phyloP scores from a whole-genome alignment of 768 basidiomycete species.

The Gymnopilus junonius region DNA sequence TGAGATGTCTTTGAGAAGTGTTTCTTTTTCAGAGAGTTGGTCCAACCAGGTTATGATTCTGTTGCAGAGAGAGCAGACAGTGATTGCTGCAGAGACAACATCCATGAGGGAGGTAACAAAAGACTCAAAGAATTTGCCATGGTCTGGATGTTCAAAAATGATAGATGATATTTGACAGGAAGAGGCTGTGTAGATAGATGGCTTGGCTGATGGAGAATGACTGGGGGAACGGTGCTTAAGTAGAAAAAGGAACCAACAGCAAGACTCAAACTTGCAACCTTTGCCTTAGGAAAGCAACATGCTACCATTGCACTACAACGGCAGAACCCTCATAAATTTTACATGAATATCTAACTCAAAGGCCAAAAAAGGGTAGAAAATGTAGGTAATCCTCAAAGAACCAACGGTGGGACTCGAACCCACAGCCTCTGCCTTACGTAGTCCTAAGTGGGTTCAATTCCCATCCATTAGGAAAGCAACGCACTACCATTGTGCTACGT shows the following conservation, averaged over 20 bases:
- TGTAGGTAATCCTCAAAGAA: no score
- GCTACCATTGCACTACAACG: constrained; percentile 33
- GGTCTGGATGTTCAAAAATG: no score
- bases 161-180: not conserved
- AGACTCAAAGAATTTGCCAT: no score
- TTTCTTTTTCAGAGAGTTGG: constrained; percentile 16
- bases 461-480: constrained; percentile 27
- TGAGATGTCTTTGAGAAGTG: constrained; percentile 19
- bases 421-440: constrained; percentile 28
- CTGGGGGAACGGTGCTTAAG: no score
- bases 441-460: no score
- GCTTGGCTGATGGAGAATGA: no score
- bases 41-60: constrained; percentile 20
- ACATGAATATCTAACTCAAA: no score
- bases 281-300: constrained; percentile 34
- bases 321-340: no score
- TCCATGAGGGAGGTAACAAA: constrained; percentile 12
- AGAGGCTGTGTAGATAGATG: not conserved
- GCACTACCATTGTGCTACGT: constrained; percentile 33
- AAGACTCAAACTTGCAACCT: constrained; percentile 30
- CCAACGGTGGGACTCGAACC: constrained; percentile 17
- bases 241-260: constrained; percentile 6
- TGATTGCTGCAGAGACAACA: constrained; percentile 13
- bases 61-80: constrained; percentile 19
- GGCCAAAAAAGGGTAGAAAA: no score